Conservation (phyloP, 1,139 yeast genomes). For the Zhuliangozyma blackwelliae region DNA sequence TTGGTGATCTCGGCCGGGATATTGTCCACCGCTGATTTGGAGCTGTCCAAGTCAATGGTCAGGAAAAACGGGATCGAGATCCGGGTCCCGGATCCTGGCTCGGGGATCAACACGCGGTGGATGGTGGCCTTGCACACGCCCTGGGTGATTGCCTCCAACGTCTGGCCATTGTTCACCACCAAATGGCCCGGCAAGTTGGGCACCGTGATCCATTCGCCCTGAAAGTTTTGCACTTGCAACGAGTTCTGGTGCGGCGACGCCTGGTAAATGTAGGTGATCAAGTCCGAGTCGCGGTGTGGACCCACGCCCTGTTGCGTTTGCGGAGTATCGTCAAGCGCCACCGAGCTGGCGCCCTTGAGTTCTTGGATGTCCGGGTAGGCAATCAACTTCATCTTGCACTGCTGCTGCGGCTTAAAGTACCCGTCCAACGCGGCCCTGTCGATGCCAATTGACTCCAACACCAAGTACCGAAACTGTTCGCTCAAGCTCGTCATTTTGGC, state of each 20-base stretch:
- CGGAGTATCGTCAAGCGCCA: slow-evolving; percentile 37
- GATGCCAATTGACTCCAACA: slow-evolving; percentile 54
- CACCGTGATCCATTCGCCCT: slow-evolving; percentile 60
- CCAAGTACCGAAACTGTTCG: slow-evolving; percentile 38
- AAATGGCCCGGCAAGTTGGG: slow-evolving; percentile 40
- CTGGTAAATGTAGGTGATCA: slow-evolving; percentile 58
- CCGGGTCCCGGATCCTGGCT: slow-evolving; percentile 49
- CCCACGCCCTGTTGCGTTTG: slow-evolving; percentile 62
- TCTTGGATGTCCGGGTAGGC: slow-evolving; percentile 44
- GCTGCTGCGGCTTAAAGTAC: slow-evolving; percentile 50
- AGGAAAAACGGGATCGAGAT: slow-evolving; percentile 54
- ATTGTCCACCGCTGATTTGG: slow-evolving; percentile 27
- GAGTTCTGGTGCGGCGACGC: slow-evolving; percentile 47
- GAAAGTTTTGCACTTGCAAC: slow-evolving; percentile 58
- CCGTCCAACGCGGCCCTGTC: slow-evolving; percentile 39
- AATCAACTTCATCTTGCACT: slow-evolving; percentile 51
- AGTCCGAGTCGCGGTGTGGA: slow-evolving; percentile 68
- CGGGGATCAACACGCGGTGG: slow-evolving; percentile 58
- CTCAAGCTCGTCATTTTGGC: slow-evolving; percentile 45
- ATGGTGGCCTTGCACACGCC: slow-evolving; percentile 64
- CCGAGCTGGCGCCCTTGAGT: slow-evolving; percentile 23
- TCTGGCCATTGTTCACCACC: slow-evolving; percentile 54
- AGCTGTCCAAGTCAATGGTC: slow-evolving; percentile 46
- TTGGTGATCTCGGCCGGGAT: slow-evolving; percentile 30
- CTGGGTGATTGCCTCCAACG: slow-evolving; percentile 49